A percentile compares a stretch with the other conserved stretches of the same genome.
phyloP scores from a whole-genome alignment of 768 basidiomycete genomes.

The Suillus ampliporus region DNA sequence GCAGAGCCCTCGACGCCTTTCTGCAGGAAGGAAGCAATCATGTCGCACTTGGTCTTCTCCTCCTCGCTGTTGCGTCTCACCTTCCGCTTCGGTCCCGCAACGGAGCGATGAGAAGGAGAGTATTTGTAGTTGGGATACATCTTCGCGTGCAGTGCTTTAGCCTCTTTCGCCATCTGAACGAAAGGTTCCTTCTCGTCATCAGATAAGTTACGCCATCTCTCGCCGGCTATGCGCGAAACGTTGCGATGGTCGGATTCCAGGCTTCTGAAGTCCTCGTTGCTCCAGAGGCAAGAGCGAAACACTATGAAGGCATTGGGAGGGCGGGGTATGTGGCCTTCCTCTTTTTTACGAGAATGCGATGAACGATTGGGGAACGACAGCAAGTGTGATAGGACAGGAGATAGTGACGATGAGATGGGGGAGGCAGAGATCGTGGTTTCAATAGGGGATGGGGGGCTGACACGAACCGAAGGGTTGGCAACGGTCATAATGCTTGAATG shows the following conservation, averaged over 20 bases:
- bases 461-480: constrained; percentile 12
- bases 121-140: constrained; percentile 69
- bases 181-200: constrained; percentile 53
- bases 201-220: constrained; percentile 66
- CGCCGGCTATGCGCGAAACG: constrained; percentile 71
- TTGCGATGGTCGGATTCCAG: constrained; percentile 75
- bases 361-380: constrained; percentile 36
- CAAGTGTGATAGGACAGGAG: constrained; percentile 28
- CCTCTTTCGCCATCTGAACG: constrained; percentile 51
- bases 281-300: constrained; percentile 73
- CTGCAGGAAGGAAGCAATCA: constrained; percentile 42
- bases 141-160: constrained; percentile 51
- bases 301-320: constrained; percentile 90
- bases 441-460: constrained; percentile 25
- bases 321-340: constrained; percentile 64
- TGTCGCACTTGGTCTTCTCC: constrained; percentile 46
- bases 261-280: constrained; percentile 51
- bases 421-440: constrained; percentile 18
- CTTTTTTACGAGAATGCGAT: constrained; percentile 49
- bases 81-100: constrained; percentile 43
- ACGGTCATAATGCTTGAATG: constrained; percentile 25
- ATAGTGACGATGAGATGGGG: constrained; percentile 20
- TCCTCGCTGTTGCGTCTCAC: constrained; percentile 33
- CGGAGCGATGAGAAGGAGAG: constrained; percentile 42
- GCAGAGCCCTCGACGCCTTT: constrained; percentile 40